Percentiles rank a stretch among this genome's conserved stretches.
Evolutionary conservation across 768 basidiomycete species (phyloP).

Genomic region (Agrocybe praecox): DNA sequence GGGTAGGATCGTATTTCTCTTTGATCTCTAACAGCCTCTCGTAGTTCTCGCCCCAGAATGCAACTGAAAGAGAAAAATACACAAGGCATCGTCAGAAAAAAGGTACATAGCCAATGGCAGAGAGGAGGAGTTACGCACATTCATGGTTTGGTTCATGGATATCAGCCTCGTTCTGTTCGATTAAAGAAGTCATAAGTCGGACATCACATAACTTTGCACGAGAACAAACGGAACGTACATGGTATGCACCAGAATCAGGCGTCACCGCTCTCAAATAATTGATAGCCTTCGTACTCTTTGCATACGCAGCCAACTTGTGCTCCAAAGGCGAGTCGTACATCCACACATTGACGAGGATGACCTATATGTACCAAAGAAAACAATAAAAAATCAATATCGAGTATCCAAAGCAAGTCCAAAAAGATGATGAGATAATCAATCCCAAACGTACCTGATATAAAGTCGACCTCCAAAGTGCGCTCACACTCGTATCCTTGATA

Average conservation of each 20-base stretch:
- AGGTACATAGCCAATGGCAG: background rate
- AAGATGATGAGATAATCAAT: no score
- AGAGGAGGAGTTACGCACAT: constrained; percentile 8
- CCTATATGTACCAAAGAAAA: constrained; percentile 1
- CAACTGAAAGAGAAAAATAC: constrained; percentile 7
- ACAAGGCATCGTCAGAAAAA: background rate
- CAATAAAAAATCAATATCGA: background rate
- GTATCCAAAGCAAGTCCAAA: no score
- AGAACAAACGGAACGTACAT: constrained; percentile 10
- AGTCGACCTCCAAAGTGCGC: constrained; percentile 25
- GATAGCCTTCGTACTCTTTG: constrained; percentile 18
- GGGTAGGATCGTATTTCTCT: constrained; percentile 28
- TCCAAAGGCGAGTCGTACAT: constrained; percentile 14
- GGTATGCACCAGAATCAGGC: constrained; percentile 27
- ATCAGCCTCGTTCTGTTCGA: constrained; percentile 27
- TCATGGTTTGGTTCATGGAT: constrained; percentile 28
- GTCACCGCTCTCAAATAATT: constrained; percentile 25
- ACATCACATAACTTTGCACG: background rate
- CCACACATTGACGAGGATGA: constrained; percentile 21
- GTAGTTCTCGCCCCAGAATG: constrained; percentile 29
- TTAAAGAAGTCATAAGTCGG: background rate
- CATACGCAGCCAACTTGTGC: constrained; percentile 16
- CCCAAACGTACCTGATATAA: constrained; percentile 23
- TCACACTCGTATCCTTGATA: constrained; percentile 20
- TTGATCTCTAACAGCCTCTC: constrained; percentile 24